Evolutionary conservation across 2,329 filamentous ascomycete genomes (phyloP), one percentile per base, ranked within the genome.

Genomic region (Alternaria arbusti): DNA sequence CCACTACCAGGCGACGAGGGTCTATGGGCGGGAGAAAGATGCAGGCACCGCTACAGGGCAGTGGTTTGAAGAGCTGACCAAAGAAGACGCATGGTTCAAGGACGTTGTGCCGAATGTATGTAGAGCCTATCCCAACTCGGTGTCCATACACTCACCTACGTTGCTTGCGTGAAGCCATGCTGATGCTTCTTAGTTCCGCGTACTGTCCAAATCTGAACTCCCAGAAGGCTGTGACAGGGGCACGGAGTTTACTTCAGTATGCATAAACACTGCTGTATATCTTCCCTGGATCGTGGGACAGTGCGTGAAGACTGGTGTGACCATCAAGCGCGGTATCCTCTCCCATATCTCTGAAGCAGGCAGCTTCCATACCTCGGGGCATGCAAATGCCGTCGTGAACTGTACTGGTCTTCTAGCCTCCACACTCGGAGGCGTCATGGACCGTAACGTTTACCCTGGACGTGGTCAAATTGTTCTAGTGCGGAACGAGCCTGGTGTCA

Each of bases 181-280:
- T 67, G 26, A 71, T 49, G 8, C 8, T 10, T 20, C 4, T 13
- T 40, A 87, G 85, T 95, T 89, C 79, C 86, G 87, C 64, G 82
- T 88, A 61, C 79, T 95, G 4, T 75, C 85, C 5, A 78, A 85
- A 32, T 79, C 82, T 10, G 85, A 74, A 69, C 82, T 97, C 1
- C 87, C 88, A 0, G 71, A 82, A 0, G 91, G 87, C 17, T 87
- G 90, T 57, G 90, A 93, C 64, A 91, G 90, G 11, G 94, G 89
- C 23, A 91, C 88, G 54, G 84, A 86, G 59, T 97, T 96, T 79
- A 93, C 88, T 8, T 95, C 92, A 1, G 90, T 97, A 44, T 97
- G 94, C 81, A 95, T 97, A 78, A 97, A 98, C 82, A 92, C 92
- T 0, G 88, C 91, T 45, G 82, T 97, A 61, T 98, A 97, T 81